Percentiles rank a stretch among this genome's conserved stretches.
Evolutionary conservation across 2,329 filamentous ascomycete genomes (phyloP).

Genomic region (Ambrosiella beaveri): DNA sequence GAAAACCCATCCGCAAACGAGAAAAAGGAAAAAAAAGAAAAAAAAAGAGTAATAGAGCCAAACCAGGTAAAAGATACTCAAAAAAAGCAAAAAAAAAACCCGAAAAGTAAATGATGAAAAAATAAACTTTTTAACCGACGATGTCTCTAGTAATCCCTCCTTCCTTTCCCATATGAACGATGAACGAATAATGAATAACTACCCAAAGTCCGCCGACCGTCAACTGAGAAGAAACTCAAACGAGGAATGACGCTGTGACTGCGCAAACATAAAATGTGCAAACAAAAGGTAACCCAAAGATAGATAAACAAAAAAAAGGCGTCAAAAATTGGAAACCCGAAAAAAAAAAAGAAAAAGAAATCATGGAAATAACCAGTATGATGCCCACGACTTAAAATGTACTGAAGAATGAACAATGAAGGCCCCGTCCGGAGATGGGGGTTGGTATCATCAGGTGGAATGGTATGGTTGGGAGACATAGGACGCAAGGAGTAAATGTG

Average conservation of each 20-base stretch:
- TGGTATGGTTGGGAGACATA: too few species aligned
- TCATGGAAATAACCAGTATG: not conserved
- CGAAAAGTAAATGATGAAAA: slow-evolving; percentile 3
- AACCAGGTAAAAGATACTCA: not conserved
- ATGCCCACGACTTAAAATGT: not conserved
- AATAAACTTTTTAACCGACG: not conserved
- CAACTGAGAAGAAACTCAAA: too few species aligned
- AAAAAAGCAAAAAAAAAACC: not conserved
- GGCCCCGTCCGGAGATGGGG: not conserved
- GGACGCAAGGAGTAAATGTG: too few species aligned
- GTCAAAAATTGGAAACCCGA: not conserved
- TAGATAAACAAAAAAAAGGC: slow-evolving; percentile 1
- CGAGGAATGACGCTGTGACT: not conserved
- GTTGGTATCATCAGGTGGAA: not conserved
- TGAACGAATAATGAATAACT: too few species aligned
- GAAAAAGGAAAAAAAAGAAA: too few species aligned
- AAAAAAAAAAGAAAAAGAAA: not conserved
- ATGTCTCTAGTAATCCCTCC: not conserved
- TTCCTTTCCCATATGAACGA: too few species aligned
- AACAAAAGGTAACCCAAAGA: slow-evolving; percentile 3
- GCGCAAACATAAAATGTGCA: slow-evolving; percentile 1
- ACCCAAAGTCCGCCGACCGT: too few species aligned
- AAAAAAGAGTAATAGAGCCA: too few species aligned
- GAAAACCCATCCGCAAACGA: too few species aligned
- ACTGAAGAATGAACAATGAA: not conserved